These are phyloP conservation scores for Lodderomyces pseudojiufengensis DNA, from an alignment of 1,139 yeast genomes.

Conservation along the genomic window DNA sequence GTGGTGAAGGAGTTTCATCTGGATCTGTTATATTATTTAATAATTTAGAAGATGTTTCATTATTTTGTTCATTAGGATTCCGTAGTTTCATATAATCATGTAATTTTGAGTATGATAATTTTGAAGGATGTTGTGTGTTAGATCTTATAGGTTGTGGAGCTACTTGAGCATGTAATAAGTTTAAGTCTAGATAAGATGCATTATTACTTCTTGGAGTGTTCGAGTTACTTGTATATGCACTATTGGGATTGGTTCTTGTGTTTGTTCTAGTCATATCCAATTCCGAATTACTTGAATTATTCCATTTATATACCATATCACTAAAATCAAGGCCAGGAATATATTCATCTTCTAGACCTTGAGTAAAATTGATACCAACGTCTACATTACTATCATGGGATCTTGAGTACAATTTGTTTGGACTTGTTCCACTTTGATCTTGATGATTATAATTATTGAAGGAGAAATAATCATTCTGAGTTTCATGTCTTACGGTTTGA, in stretches of 20 bases:
- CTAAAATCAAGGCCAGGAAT: slow-evolving; percentile 62
- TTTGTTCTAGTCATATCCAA: slow-evolving; percentile 10
- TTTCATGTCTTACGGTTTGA: slow-evolving; percentile 11
- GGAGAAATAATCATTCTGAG: too few relatives aligned
- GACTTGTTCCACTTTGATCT: neutral
- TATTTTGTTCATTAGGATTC: too few relatives aligned
- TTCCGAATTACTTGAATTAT: slow-evolving; percentile 13
- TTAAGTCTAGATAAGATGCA: slow-evolving; percentile 39
- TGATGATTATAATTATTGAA: neutral
- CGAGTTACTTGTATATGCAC: slow-evolving; percentile 15
- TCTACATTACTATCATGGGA: slow-evolving; percentile 28
- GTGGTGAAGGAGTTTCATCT: slow-evolving; percentile 12
- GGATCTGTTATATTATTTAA: too few relatives aligned
- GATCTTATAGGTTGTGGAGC: slow-evolving; percentile 42
- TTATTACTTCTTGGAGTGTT: slow-evolving; percentile 28
- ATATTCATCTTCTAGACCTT: slow-evolving; percentile 68
- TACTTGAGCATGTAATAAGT: slow-evolving; percentile 45
- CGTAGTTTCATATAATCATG: slow-evolving; percentile 25
- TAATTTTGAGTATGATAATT: slow-evolving; percentile 24
- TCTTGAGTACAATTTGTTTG: slow-evolving; percentile 23
- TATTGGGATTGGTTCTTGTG: slow-evolving; percentile 4
- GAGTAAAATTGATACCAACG: slow-evolving; percentile 12
- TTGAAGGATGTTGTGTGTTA: slow-evolving; percentile 9
- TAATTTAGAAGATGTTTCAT: too few relatives aligned
- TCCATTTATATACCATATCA: slow-evolving; percentile 41